These are phyloP conservation scores for Sarocladiaceae sp. DNA, from an alignment of 2,329 filamentous ascomycete genomes.

Conservation along the genomic window DNA sequence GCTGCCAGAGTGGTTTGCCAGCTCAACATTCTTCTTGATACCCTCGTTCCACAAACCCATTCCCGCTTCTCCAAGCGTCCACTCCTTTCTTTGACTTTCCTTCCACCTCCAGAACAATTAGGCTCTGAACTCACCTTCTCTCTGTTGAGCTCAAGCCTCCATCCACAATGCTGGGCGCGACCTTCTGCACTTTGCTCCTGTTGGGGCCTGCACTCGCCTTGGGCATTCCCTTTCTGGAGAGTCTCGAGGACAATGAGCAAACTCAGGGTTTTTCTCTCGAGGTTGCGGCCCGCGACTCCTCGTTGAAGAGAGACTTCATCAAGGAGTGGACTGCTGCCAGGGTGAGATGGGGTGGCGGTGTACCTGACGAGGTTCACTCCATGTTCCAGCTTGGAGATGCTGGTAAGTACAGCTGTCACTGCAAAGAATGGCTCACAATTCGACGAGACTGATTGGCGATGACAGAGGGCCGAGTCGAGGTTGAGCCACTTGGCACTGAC, in stretches of 20 bases:
- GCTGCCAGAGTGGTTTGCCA: too few species aligned
- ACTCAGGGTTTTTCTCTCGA: conserved; percentile 22
- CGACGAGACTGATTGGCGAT: background rate
- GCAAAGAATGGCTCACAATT: background rate
- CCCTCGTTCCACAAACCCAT: too few species aligned
- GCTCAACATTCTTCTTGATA: too few species aligned
- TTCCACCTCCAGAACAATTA: background rate
- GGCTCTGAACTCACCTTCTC: background rate
- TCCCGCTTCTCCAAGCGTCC: too few species aligned
- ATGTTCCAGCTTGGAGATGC: conserved; percentile 24
- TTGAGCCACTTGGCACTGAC: conserved; percentile 34
- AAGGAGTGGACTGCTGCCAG: conserved; percentile 28
- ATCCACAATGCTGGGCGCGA: background rate
- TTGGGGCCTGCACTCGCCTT: conserved; percentile 14
- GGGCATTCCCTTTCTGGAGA: conserved; percentile 11
- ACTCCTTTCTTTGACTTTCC: too few species aligned
- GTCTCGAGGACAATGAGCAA: background rate
- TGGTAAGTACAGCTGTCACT: conserved; percentile 17
- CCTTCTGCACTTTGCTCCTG: conserved; percentile 12
- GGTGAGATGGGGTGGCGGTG: conserved; percentile 28
- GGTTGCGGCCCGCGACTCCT: conserved; percentile 17
- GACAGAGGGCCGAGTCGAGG: conserved; percentile 28
- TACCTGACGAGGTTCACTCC: conserved; percentile 16
- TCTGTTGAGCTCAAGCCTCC: background rate
- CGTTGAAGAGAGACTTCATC: conserved; percentile 25